Evolutionary conservation across 2,329 filamentous ascomycete species (phyloP), one percentile per base, ranked within the genome.

Genomic region (Beauveria scarabaeidicola): DNA sequence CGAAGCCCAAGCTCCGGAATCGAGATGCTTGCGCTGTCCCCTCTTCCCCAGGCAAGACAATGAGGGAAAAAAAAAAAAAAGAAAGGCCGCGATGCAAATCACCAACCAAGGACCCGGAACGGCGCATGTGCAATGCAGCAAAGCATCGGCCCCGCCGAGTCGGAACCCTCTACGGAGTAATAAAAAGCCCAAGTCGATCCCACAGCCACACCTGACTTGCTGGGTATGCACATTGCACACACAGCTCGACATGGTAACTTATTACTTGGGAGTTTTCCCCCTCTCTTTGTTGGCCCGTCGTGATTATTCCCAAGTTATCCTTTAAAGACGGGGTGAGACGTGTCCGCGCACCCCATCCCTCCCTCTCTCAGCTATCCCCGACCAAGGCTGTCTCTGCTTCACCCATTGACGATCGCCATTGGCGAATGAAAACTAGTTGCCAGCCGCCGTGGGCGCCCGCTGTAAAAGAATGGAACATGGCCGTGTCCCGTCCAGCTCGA

Each of bases 71-170:
- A 32, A 13, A 5, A 36, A 13, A 11, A 36, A 2, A 2, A 5
- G 9, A 32, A 36, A 36, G 32, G 11, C 32, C 32, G 6, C 29
- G n/a, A 47, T 53, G 51, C 21, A 53, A 41, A 15, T 56, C 53
- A 56, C 54, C 54, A 58, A 58, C 54, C 54, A 58, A 58, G 32
- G 13, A 36, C 23, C 21, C 46, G 54, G 46, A 43, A 46, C 54
- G 25, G 36, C 15, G 23, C 54, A 58, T 58, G 54, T 58, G 54
- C 54, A 36, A 46, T 58, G 54, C 54, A 36, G 36, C 2, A 43
- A 57, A 29, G n/a, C 23, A 27, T 53, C 57, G 50, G 57, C 57
- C 50, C 50, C 57, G 57, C 57, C 57, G 57, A 52, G 38, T 44
- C n/a, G 32, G 23, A 51, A n/a, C 5, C 27, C 53, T 17, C 8